Evolutionary conservation across 352 stramenopile genomes (phyloP), one percentile per base, ranked within the genome.

Genomic region (Globisporangium orthogonon): DNA sequence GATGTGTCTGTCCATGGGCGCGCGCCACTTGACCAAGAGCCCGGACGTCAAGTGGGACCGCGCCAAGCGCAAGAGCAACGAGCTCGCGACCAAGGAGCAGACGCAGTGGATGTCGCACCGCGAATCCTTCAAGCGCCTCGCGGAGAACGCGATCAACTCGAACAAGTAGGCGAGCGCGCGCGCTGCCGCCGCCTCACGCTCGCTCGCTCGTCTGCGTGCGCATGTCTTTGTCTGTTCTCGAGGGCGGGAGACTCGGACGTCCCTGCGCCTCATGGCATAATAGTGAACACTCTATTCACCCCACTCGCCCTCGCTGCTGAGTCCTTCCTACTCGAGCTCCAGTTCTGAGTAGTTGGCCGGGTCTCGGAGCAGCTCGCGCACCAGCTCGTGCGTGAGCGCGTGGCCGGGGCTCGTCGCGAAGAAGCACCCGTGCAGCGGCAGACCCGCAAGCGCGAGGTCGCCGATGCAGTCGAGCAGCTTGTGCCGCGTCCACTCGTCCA

Each of bases 401-500:
- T 90, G 80, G 5, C 80, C 80, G 11, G 80, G 80, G 56, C 74
- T 85, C 35, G 79, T 87, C 7, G 75, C 70, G 44, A 86, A 71
- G 52, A 88, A 91, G 54, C 82, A 83, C 18, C 76, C 78, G 52
- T 89, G 74, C 13, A 91, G 41, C 1, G 81, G 76, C 39, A 78
- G 46, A 1, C 78, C 78, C 0, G 74, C 71, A 5, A 91, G 66
- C 0, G 66, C 73, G 5, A 91, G 55, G 53, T 91, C 81, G 17
- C 81, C 81, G 31, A 89, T 71, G 44, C 76, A 88, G 56, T 91
- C 81, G 40, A 91, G 66, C 63, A 87, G 62, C 59, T 91, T 91
- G 66, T 91, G 81, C 2, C 78, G 75, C 31, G 62, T 61, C 81
- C 81, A 91, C 60, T 91, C 78, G 56, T 88, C 46, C 40, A 53